phyloP scores from a whole-genome alignment of 768 basidiomycete species.

The Russula sp. region DNA sequence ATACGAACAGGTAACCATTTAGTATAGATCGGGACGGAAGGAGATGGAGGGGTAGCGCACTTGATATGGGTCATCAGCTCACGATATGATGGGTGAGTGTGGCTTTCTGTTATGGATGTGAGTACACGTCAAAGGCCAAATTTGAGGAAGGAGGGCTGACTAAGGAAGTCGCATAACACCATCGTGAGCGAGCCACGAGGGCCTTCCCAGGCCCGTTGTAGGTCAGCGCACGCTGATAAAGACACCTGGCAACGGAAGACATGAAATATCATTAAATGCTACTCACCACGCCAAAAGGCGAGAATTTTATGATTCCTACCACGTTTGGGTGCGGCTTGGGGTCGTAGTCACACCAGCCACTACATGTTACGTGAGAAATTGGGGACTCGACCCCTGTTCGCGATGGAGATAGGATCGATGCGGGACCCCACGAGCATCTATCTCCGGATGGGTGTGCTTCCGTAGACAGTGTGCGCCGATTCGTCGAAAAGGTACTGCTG shows the following conservation, averaged over 20 bases:
- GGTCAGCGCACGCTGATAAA: conserved; percentile 25
- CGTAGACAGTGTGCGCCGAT: neutral
- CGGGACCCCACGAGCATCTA: neutral
- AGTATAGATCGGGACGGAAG: neutral
- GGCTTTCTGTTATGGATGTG: neutral
- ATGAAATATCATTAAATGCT: neutral
- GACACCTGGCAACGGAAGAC: conserved; percentile 8
- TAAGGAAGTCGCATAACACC: conserved; percentile 11
- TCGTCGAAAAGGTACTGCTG: neutral
- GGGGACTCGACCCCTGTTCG: conserved; percentile 18
- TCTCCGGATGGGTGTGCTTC: neutral
- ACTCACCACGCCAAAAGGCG: neutral
- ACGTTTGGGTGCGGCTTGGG: neutral
- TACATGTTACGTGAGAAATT: conserved; percentile 13
- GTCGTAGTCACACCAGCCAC: conserved; percentile 22
- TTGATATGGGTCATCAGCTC: conserved; percentile 14
- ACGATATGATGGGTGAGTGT: conserved; percentile 6
- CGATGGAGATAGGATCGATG: conserved; percentile 1
- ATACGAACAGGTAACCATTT: neutral
- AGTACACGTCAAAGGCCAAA: neutral
- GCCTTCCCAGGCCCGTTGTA: conserved; percentile 24
- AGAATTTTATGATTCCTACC: neutral
- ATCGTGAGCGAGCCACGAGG: conserved; percentile 23
- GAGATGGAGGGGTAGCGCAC: conserved; percentile 1
- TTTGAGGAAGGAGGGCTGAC: conserved; percentile 3